These are phyloP conservation scores for Nymphaea thermarum DNA, from an alignment of 164 flowering plant genomes.

Conservation along the genomic window DNA sequence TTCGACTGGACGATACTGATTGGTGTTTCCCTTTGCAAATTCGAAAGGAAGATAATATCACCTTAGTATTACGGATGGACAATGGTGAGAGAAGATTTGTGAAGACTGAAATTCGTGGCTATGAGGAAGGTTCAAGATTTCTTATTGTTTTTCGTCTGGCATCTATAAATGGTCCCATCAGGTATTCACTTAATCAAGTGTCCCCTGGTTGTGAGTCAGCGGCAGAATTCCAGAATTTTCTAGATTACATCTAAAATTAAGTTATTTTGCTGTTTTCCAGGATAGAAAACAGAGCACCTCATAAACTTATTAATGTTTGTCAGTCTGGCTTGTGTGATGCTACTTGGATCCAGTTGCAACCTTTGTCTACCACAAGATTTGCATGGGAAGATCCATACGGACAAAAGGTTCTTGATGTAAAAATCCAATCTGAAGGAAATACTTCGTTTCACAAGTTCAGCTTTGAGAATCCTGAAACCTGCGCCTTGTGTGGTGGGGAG, in stretches of 20 bases:
- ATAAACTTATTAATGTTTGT: slow-evolving; percentile 43
- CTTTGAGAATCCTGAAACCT: slow-evolving; percentile 31
- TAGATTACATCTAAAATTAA: not conserved
- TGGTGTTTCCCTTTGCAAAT: slow-evolving; percentile 88
- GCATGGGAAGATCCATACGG: slow-evolving; percentile 96
- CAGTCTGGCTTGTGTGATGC: slow-evolving; percentile 81
- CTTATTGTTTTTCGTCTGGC: slow-evolving; percentile 85
- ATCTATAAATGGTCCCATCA: slow-evolving; percentile 62
- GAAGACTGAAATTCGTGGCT: slow-evolving; percentile 83
- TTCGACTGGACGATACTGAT: slow-evolving; percentile 61
- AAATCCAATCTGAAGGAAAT: slow-evolving; percentile 23
- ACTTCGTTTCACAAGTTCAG: slow-evolving; percentile 26
- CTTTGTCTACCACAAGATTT: slow-evolving; percentile 68
- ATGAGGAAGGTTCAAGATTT: slow-evolving; percentile 96
- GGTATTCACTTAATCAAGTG: slow-evolving; percentile 24
- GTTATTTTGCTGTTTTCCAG: slow-evolving; percentile 24
- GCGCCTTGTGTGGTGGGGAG: slow-evolving; percentile 15
- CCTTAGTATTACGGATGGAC: slow-evolving; percentile 40
- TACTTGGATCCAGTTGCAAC: slow-evolving; percentile 49
- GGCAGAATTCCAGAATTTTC: not conserved
- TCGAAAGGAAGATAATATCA: slow-evolving; percentile 67
- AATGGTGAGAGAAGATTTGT: slow-evolving; percentile 46
- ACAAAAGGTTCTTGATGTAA: slow-evolving; percentile 48
- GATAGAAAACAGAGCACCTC: slow-evolving; percentile 74
- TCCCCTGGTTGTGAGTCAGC: not conserved